These are phyloP conservation scores for Cordyceps farinosa DNA, from an alignment of 2,329 filamentous ascomycete species.

Conservation along the genomic window DNA sequence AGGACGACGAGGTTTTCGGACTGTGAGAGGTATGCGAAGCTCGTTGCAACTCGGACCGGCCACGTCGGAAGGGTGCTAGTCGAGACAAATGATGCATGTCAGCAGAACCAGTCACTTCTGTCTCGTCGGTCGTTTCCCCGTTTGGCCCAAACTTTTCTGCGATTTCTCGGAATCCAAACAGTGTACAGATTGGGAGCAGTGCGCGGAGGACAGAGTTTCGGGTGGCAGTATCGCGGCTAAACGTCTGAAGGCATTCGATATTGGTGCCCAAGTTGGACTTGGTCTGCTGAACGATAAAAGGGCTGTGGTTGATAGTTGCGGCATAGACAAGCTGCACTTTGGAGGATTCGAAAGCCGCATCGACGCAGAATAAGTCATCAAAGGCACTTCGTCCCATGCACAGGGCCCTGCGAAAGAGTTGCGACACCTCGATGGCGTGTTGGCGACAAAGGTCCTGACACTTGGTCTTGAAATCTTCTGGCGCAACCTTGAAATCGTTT, in stretches of 20 bases:
- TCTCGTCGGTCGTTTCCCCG: constrained; percentile 11
- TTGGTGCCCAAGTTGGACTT: constrained; percentile 24
- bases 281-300: constrained; percentile 20
- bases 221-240: constrained; percentile 21
- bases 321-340: constrained; percentile 28
- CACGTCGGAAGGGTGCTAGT: constrained; percentile 23
- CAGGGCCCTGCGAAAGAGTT: constrained; percentile 23
- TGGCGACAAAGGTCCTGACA: constrained; percentile 24
- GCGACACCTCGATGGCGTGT: constrained; percentile 25
- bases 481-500: constrained; percentile 23
- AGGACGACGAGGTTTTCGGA: constrained; percentile 18
- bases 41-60: constrained; percentile 20
- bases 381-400: constrained; percentile 19
- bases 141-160: constrained; percentile 22
- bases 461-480: constrained; percentile 21
- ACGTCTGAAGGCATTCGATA: constrained; percentile 21
- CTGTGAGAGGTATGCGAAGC: constrained; percentile 18
- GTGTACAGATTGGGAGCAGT: constrained; percentile 22
- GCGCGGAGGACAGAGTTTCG: constrained; percentile 22
- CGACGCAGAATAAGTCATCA: constrained; percentile 25
- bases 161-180: constrained; percentile 24
- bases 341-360: constrained; percentile 25
- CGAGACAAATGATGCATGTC: constrained; percentile 23
- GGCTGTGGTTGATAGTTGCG: constrained; percentile 23
- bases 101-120: constrained; percentile 24